phyloP scores from a whole-genome alignment of 1,284 basidiomycete species.

The Ganoderma leucocontextum region DNA sequence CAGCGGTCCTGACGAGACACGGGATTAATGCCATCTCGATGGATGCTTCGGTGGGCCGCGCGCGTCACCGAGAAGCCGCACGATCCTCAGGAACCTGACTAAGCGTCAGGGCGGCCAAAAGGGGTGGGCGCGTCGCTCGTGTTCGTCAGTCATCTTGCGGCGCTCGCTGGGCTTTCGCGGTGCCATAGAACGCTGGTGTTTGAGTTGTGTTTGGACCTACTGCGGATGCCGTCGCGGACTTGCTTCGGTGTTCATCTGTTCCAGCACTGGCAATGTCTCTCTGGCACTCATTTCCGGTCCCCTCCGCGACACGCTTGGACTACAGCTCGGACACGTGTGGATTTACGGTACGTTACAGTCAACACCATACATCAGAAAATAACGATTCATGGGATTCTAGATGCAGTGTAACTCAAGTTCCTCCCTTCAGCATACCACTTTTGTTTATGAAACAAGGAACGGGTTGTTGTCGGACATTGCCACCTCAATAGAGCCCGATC shows the following conservation, averaged over 20 bases:
- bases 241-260: neutral
- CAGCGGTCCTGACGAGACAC: constrained; percentile 38
- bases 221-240: neutral
- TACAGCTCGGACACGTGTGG: too few species aligned
- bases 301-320: neutral
- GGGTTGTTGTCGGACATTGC: neutral
- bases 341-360: neutral
- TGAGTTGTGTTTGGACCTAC: neutral
- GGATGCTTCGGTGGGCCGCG: constrained; percentile 39
- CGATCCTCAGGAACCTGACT: neutral
- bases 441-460: neutral
- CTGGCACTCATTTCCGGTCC: neutral
- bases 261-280: neutral
- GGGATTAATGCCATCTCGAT: constrained; percentile 41
- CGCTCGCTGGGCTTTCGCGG: neutral
- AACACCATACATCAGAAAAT: neutral
- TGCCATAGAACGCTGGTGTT: neutral
- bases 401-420: neutral
- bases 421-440: neutral
- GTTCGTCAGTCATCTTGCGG: neutral
- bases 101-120: neutral
- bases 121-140: neutral
- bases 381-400: neutral
- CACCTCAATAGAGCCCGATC: constrained; percentile 7
- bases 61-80: neutral